Evolutionary conservation across 768 basidiomycete genomes (phyloP), one percentile per base, ranked within the genome.

Genomic region (Tricholoma sp.): DNA sequence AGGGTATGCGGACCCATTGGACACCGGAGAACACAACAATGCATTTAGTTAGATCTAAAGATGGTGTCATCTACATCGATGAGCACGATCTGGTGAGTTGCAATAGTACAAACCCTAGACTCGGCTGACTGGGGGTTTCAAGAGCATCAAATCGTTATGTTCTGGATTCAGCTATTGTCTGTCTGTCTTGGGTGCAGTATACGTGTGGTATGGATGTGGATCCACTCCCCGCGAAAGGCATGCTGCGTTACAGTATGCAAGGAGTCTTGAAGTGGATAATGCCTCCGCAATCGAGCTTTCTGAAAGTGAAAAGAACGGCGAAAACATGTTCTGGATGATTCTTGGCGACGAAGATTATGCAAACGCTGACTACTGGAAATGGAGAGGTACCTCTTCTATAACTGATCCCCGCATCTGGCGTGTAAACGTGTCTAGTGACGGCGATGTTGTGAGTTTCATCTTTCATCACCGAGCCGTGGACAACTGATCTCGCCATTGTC

Each of bases 271-370:
- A 39, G 71, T 75, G 0, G 61, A 66, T 48, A 66, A 71, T 4
- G 68, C 69, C 6, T 65, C 65, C 13, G 70, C 85, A 17, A 70
- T 80, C 6, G 86, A 89, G 59, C 76, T 92, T 8, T 58, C 68
- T 1, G 89, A 93, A 62, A 81, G 82, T n/a, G 80, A 82, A 61
- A 78, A 77, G 52, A 85, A 86, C 39, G 63, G 70, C 20, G 86
- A 91, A 53, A 88, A 91, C 57, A 84, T 91, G 80, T 91, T 94
- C 65, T 91, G 91, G 88, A 85, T 89, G 82, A 80, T 89, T 36
- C 75, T 93, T 2, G 91, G 91, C n/a, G 82, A 89, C 20, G 78
- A 83, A 2, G 79, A 80, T 1, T 91, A 85, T 65, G 89, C 89
- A 3, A 84, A 80, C 42, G 91, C 91, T 1, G 83, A 92, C 61